Evolutionary conservation across 2,329 filamentous ascomycete species (phyloP).

Genomic region (Graphilbum ipis-grandicollis): DNA sequence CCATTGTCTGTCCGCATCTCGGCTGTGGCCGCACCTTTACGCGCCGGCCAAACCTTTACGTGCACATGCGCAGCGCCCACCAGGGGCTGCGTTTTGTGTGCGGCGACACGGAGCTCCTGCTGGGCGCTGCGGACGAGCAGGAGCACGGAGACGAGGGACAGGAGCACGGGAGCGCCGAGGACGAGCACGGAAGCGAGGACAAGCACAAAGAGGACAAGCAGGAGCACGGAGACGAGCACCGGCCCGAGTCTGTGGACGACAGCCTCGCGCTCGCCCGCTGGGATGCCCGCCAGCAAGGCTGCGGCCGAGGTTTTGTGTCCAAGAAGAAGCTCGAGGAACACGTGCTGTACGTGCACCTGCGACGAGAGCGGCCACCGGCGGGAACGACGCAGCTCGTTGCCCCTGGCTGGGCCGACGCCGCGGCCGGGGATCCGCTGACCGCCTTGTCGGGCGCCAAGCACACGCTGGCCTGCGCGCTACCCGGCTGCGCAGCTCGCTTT

Average conservation of each 20-base stretch:
- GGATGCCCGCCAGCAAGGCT: slow-evolving; percentile 42
- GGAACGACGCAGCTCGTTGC: slow-evolving; percentile 11
- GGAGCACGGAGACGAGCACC: background rate
- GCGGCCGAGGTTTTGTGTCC: slow-evolving; percentile 57
- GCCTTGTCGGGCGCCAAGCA: slow-evolving; percentile 19
- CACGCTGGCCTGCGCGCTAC: slow-evolving; percentile 23
- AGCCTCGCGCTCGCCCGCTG: slow-evolving; percentile 43
- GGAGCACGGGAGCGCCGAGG: background rate
- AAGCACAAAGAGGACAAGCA: background rate
- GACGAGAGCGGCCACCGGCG: slow-evolving; percentile 26
- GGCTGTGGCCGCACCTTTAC: slow-evolving; percentile 66
- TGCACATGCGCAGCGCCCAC: slow-evolving; percentile 63
- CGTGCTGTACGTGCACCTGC: slow-evolving; percentile 64
- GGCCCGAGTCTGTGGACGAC: background rate
- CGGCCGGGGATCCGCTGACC: slow-evolving; percentile 11
- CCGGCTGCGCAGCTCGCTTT: slow-evolving; percentile 27
- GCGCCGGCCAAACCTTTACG: slow-evolving; percentile 64
- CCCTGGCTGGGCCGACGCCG: slow-evolving; percentile 12
- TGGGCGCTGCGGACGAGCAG: background rate
- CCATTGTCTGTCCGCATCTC: slow-evolving; percentile 45
- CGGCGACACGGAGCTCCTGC: slow-evolving; percentile 38
- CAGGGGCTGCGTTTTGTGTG: slow-evolving; percentile 66
- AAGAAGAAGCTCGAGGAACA: slow-evolving; percentile 74
- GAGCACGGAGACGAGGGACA: no score
- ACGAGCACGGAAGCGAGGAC: background rate